Conservation (phyloP, 305 asterid genomes). For the Solanum hybrid region DNA sequence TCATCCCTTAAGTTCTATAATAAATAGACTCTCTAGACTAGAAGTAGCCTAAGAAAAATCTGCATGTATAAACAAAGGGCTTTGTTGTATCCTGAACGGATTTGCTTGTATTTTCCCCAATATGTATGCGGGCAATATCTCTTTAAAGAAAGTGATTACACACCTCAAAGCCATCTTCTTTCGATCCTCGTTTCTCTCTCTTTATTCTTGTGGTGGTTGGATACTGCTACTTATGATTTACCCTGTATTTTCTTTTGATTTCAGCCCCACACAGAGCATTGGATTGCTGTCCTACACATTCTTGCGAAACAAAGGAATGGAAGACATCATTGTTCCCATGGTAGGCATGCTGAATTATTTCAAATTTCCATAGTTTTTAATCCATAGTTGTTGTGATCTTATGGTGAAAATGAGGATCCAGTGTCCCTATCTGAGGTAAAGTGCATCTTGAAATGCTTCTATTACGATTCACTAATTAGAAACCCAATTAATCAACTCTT, state of each 20-base stretch:
- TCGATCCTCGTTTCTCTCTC: background rate
- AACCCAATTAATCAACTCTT: background rate
- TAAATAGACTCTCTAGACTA: background rate
- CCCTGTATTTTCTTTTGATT: background rate
- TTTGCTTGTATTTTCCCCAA: background rate
- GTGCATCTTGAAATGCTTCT: background rate
- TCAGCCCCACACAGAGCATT: slow-evolving; percentile 54
- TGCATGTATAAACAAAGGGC: background rate
- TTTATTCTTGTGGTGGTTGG: background rate
- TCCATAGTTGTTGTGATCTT: background rate
- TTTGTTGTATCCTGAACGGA: background rate
- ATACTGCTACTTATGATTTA: background rate
- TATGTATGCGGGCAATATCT: background rate
- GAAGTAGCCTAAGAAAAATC: background rate
- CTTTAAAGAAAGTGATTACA: background rate
- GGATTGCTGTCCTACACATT: slow-evolving; percentile 88
- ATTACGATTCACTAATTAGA: background rate
- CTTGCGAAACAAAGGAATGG: slow-evolving; percentile 76
- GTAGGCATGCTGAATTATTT: slow-evolving; percentile 18
- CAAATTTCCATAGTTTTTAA: background rate
- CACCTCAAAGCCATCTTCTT: background rate
- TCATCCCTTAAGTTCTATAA: background rate
- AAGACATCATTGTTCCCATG: slow-evolving; percentile 94
- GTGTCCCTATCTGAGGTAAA: background rate
- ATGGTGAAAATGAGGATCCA: background rate